A percentile compares a stretch with the other conserved stretches of the same genome.
Conservation (phyloP, 2,329 filamentous ascomycete genomes). For the Penicillium sp. region DNA sequence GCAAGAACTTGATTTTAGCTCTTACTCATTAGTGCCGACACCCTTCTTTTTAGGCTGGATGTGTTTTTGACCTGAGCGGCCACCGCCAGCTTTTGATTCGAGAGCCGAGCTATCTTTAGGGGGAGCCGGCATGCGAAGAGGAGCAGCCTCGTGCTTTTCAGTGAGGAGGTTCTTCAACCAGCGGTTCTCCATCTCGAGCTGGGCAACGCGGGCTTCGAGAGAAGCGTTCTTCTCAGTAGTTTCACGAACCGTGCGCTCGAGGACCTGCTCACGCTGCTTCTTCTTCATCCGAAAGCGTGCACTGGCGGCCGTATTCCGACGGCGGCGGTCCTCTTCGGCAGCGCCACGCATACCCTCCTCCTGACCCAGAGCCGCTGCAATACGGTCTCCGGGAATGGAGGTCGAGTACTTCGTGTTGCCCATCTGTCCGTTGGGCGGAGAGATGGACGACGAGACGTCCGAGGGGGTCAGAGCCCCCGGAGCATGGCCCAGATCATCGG, state of each 20-base stretch:
- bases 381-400: slow-evolving; percentile 35
- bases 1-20: slow-evolving; percentile 13
- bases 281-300: slow-evolving; percentile 91
- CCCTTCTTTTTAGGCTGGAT: slow-evolving; percentile 40
- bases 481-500: slow-evolving; percentile 35
- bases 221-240: slow-evolving; percentile 72
- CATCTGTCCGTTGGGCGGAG: slow-evolving; percentile 38
- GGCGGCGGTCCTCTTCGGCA: slow-evolving; percentile 84
- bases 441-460: slow-evolving; percentile 42
- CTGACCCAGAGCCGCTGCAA: slow-evolving; percentile 51
- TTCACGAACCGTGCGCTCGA: slow-evolving; percentile 76
- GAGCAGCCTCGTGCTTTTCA: slow-evolving; percentile 62
- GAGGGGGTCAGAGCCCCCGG: slow-evolving; percentile 39
- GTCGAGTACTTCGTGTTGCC: slow-evolving; percentile 41
- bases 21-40: slow-evolving; percentile 32
- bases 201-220: slow-evolving; percentile 67
- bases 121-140: slow-evolving; percentile 24
- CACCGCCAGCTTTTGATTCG: slow-evolving; percentile 18
- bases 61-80: slow-evolving; percentile 33
- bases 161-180: slow-evolving; percentile 76
- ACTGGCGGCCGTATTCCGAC: slow-evolving; percentile 81
- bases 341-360: slow-evolving; percentile 69
- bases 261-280: slow-evolving; percentile 86
- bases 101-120: slow-evolving; percentile 20
- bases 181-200: slow-evolving; percentile 78